Conservation (phyloP, 306 rosid species). For the Potentilla sterilis region DNA sequence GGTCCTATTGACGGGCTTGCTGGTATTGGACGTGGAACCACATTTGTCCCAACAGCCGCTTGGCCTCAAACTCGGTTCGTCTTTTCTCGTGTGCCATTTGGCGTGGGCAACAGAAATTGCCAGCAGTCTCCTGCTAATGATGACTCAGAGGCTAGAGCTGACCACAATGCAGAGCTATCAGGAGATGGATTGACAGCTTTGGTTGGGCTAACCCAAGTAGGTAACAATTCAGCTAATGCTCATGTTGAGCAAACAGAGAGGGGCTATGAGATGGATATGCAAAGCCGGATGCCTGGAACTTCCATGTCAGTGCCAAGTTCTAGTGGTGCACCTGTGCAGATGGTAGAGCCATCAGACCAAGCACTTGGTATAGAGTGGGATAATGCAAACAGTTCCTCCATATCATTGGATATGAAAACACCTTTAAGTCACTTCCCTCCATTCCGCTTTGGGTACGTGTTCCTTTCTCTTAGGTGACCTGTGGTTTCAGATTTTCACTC, state of each 20-base stretch:
- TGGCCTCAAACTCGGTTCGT: constrained; percentile 93
- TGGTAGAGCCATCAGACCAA: constrained; percentile 76
- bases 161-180: constrained; percentile 69
- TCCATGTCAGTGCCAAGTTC: constrained; percentile 66
- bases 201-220: constrained; percentile 89
- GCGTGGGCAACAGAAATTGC: constrained; percentile 79
- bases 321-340: constrained; percentile 72
- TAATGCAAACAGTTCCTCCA: constrained; percentile 60
- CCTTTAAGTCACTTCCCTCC: constrained; percentile 98
- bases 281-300: constrained; percentile 60
- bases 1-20: constrained; percentile 96
- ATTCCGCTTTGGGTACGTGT: constrained; percentile 93
- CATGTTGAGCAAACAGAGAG: constrained; percentile 68
- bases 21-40: constrained; percentile 91
- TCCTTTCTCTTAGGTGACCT: not conserved
- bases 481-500: not conserved
- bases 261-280: constrained; percentile 74
- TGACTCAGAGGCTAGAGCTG: constrained; percentile 83
- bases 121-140: constrained; percentile 85
- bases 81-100: constrained; percentile 91
- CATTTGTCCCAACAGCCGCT: constrained; percentile 80
- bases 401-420: constrained; percentile 89
- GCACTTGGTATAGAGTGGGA: constrained; percentile 85
- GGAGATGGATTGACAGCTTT: constrained; percentile 98
- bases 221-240: constrained; percentile 48